Evolutionary conservation across 2,329 filamentous ascomycete species (phyloP), one percentile per base, ranked within the genome.

Genomic region (Penicillium sp.): DNA sequence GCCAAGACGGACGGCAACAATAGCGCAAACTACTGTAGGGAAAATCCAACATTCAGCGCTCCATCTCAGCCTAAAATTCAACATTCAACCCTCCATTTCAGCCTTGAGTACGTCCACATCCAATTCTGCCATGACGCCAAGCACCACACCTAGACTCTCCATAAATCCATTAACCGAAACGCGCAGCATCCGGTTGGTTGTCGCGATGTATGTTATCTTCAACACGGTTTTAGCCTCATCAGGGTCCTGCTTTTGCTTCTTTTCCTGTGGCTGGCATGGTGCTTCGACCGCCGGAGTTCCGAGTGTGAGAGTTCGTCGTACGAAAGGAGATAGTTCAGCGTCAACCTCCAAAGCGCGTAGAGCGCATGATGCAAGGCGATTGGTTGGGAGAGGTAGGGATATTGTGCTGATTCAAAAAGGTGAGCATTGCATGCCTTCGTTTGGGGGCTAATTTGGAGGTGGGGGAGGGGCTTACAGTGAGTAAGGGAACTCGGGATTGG

Each of bases 141-240:
- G 74, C 1, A 97, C 88, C 5, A 97, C 85, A 51, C 86, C 85
- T 55, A 97, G 74, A 65, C 89, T 95, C 68, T 97, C 93, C 82
- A 97, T 92, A 75, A 97, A 97, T 10, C 92, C 91, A 76, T 97
- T 97, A 55, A 97, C 92, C 3, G 93, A 90, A 2, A 99, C 94
- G 44, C 94, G 87, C 57, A 99, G 82, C 93, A 97, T 97, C 65
- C 94, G 88, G 72, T 97, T 96, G 21, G 94, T 97, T 0, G 91
- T 91, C 1, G 94, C 94, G 53, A 82, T 84, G 76, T 97, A 97
- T 59, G 88, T 83, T 10, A 90, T 88, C 59, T 83, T 81, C 48
- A 97, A 79, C 5, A 92, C 75, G 1, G 78, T 82, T 65, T 77
- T 75, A 36, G 69, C 66, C 27, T 76, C 73, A 8, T 73, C 72